Percentiles rank a stretch among this genome's conserved stretches.
phyloP scores from a whole-genome alignment of 208 protist species.

The Leptomonas seymouri region DNA sequence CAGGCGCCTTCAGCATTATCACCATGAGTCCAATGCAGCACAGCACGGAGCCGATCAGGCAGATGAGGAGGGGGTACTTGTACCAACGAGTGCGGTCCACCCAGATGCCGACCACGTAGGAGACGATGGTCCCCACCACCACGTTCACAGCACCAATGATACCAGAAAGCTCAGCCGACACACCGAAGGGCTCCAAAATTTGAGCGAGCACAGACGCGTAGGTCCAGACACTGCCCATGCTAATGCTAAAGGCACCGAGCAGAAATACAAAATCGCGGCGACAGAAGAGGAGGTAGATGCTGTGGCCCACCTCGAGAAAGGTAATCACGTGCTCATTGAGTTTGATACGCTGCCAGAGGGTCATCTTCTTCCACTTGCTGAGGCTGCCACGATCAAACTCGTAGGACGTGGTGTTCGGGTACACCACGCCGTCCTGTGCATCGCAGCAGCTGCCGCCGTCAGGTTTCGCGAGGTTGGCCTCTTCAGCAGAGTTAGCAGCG shows the following conservation, averaged over 20 bases:
- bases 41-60: constrained; percentile 46
- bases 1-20: constrained; percentile 47
- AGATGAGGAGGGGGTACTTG: constrained; percentile 48
- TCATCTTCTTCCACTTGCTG: constrained; percentile 31
- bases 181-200: constrained; percentile 67
- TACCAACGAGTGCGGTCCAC: constrained; percentile 61
- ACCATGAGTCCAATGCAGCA: constrained; percentile 55
- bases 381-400: constrained; percentile 28
- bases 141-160: constrained; percentile 63
- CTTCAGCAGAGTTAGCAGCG: background rate
- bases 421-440: constrained; percentile 17
- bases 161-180: constrained; percentile 51
- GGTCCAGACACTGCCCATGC: constrained; percentile 73
- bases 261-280: constrained; percentile 65
- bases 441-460: background rate
- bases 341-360: constrained; percentile 22
- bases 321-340: constrained; percentile 34
- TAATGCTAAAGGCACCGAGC: constrained; percentile 61
- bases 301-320: constrained; percentile 51
- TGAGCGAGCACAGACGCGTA: constrained; percentile 71
- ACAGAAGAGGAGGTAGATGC: constrained; percentile 36
- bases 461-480: background rate
- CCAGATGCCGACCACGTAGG: constrained; percentile 61
- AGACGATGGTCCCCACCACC: constrained; percentile 47
- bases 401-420: constrained; percentile 9